Conservation (phyloP, 768 basidiomycete species). For the Holtermannia corniformis region DNA sequence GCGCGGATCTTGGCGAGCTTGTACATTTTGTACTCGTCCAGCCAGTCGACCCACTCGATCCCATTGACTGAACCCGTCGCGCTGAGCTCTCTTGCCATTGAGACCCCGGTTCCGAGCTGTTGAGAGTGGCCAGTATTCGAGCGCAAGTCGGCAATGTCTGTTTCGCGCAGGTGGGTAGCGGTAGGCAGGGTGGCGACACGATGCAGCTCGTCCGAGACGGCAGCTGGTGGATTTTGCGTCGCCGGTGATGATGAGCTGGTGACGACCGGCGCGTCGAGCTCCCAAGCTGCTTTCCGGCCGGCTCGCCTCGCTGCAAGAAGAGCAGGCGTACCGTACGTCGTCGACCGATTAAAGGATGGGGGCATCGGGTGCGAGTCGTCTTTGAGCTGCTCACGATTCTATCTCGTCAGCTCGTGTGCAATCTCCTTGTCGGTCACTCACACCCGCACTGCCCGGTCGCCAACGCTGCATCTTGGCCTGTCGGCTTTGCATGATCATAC, state of each 20-base stretch:
- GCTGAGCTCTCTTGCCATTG: conserved; percentile 17
- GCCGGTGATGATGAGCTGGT: conserved; percentile 20
- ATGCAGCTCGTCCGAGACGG: conserved; percentile 8
- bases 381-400: background rate
- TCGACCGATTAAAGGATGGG: conserved; percentile 28
- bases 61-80: conserved; percentile 28
- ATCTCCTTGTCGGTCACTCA: conserved; percentile 1
- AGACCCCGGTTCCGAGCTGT: background rate
- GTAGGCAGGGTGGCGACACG: conserved; percentile 4
- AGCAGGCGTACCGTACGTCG: conserved; percentile 26
- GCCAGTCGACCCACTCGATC: conserved; percentile 47
- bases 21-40: conserved; percentile 44
- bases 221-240: conserved; percentile 21
- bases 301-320: conserved; percentile 22
- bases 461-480: conserved; percentile 44
- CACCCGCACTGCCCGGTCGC: conserved; percentile 30
- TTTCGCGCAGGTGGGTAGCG: background rate
- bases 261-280: conserved; percentile 2
- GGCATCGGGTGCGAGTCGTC: conserved; percentile 11
- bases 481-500: conserved; percentile 44
- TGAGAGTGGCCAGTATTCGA: background rate
- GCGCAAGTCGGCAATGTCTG: background rate
- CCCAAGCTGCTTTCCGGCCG: conserved; percentile 20
- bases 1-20: conserved; percentile 44
- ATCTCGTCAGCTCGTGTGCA: background rate